phyloP scores from a whole-genome alignment of 257 asterid genomes.

The Lantana camara region DNA sequence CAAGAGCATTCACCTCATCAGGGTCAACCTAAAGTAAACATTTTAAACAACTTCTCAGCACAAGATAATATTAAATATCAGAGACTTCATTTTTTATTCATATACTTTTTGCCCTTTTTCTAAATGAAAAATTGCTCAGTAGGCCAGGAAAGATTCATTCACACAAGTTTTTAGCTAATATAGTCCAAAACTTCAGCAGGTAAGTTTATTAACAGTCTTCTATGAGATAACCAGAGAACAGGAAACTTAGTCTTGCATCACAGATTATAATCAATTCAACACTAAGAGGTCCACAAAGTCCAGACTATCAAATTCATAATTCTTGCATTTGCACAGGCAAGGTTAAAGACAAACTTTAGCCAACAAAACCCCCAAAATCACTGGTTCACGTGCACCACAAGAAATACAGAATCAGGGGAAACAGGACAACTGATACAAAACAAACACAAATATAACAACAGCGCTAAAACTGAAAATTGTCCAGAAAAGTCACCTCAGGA shows the following conservation, averaged over 20 bases:
- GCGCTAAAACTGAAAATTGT: not conserved
- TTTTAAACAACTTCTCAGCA: conserved; percentile 24
- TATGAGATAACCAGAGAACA: not conserved
- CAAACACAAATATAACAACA: not conserved
- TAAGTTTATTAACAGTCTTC: no score
- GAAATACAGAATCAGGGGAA: not conserved
- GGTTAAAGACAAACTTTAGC: not conserved
- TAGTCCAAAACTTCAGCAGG: no score
- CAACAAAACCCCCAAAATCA: not conserved
- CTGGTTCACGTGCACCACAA: not conserved
- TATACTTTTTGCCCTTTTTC: no score
- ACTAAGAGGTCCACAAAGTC: not conserved
- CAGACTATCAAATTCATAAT: conserved; percentile 1
- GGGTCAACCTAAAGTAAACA: conserved; percentile 57
- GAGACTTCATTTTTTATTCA: no score
- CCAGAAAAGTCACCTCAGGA: conserved; percentile 53
- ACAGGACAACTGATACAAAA: not conserved
- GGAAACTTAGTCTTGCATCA: not conserved
- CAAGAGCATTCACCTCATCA: conserved; percentile 86
- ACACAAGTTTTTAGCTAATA: no score
- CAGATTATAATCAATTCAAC: not conserved
- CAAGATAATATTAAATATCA: not conserved
- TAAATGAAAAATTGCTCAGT: no score
- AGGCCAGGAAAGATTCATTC: no score
- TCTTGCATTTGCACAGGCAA: not conserved